Percentiles rank a stretch among this genome's conserved stretches.
Conservation (phyloP, 768 basidiomycete species). For the Termitomyces sp. region DNA sequence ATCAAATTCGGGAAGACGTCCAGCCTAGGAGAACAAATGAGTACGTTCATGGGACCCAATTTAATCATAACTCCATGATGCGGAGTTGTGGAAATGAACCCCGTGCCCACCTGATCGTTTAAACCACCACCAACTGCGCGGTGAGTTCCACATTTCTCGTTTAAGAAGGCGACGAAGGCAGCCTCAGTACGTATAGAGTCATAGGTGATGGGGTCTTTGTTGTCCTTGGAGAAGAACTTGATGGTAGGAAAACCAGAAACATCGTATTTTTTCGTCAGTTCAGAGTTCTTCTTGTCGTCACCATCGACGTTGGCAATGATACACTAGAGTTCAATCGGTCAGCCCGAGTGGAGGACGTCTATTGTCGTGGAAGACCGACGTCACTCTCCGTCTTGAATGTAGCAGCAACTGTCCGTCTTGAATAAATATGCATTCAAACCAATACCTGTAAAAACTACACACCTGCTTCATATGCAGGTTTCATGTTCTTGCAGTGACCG, state of each 20-base stretch:
- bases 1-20: conserved; percentile 78
- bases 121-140: conserved; percentile 83
- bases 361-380: conserved; percentile 37
- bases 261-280: conserved; percentile 66
- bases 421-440: neutral
- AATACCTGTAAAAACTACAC: conserved; percentile 1
- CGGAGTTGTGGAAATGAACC: neutral
- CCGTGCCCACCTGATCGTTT: conserved; percentile 53
- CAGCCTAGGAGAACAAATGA: conserved; percentile 52
- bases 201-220: conserved; percentile 62
- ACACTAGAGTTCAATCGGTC: conserved; percentile 45
- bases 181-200: conserved; percentile 67
- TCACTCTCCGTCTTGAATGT: conserved; percentile 76
- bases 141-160: conserved; percentile 83
- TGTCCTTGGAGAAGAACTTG: conserved; percentile 86
- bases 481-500: conserved; percentile 91
- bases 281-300: conserved; percentile 77
- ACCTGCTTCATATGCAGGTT: conserved; percentile 85
- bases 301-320: conserved; percentile 90
- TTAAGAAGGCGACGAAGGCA: conserved; percentile 77
- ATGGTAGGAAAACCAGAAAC: conserved; percentile 88
- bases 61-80: too few species aligned
- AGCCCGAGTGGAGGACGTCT: neutral
- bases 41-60: neutral
- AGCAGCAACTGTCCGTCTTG: conserved; percentile 53